Percentiles rank a stretch among this genome's conserved stretches.
Evolutionary conservation across 1,284 basidiomycete species (phyloP).

Genomic region (Cerioporus squamosus): DNA sequence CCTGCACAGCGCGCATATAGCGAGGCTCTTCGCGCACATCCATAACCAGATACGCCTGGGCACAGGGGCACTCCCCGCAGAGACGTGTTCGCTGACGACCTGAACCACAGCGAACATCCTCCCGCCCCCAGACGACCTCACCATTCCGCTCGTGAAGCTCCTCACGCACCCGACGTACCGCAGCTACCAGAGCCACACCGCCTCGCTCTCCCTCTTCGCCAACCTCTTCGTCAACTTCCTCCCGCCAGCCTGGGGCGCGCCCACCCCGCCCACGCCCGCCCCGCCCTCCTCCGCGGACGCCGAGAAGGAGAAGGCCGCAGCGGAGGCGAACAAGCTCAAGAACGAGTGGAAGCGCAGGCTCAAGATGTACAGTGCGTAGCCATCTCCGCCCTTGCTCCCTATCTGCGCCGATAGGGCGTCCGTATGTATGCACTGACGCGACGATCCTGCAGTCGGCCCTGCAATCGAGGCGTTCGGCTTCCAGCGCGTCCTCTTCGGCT

Average conservation of each 20-base stretch:
- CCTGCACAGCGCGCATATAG: too few species aligned
- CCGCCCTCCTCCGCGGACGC: slow-evolving; percentile 44
- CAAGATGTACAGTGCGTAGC: slow-evolving; percentile 85
- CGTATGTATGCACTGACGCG: not conserved
- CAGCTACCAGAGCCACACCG: slow-evolving; percentile 74
- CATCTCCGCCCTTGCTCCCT: too few species aligned
- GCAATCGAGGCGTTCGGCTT: slow-evolving; percentile 71
- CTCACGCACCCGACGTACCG: slow-evolving; percentile 77
- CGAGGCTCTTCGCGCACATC: too few species aligned
- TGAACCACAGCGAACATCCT: slow-evolving; percentile 72
- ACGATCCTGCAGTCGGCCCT: slow-evolving; percentile 60
- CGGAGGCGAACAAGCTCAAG: slow-evolving; percentile 55
- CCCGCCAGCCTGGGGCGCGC: slow-evolving; percentile 76
- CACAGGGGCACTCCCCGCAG: too few species aligned
- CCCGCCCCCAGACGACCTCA: slow-evolving; percentile 80
- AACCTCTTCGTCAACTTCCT: slow-evolving; percentile 78
- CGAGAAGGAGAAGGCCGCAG: slow-evolving; percentile 34
- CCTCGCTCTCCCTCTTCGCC: slow-evolving; percentile 78
- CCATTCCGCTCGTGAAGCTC: slow-evolving; percentile 75
- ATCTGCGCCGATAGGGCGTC: not conserved
- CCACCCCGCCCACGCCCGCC: slow-evolving; percentile 60
- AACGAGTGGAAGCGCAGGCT: slow-evolving; percentile 82
- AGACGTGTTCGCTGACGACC: too few species aligned
- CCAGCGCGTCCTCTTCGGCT: slow-evolving; percentile 60
- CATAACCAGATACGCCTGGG: too few species aligned